Base-by-base conservation (phyloP, 1,139 yeast genomes). In the Suhomyces bokatorum region DNA sequence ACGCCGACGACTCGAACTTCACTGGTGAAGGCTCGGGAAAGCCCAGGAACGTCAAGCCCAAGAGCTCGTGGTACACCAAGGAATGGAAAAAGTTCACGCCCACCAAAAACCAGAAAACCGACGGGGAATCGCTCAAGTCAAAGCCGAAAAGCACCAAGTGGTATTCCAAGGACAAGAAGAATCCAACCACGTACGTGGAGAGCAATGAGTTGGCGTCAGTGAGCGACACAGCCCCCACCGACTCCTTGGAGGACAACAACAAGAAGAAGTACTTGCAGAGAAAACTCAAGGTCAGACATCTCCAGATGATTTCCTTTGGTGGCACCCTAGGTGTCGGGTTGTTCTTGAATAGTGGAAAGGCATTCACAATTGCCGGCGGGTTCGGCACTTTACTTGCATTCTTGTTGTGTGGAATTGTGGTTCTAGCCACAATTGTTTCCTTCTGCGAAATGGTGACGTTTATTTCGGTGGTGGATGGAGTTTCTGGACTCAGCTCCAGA, bases 401-500 rank as follows among this genome's bases (percentile, higher is more conserved):
- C 57, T 49, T 75, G 0, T 65, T 87, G 10, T 78, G 88, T 32
- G 95, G 95, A 0, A 57, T 80, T 1, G 73, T 88, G 13, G 90
- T 87, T 0, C 63, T 84, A 35, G 77, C 85, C 2, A 82, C 95
- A 1, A 79, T 87, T 75, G 67, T 83, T 20, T 81, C 91, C 5
- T 84, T 87, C 59, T 87, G 95, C 49, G 97, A 89, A 64, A 85
- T 89, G 86, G 89, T 87, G 10, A 86, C 96, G 0, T 73, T 88
- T 50, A 80, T 87, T 22, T 95, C 96, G 0, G 79, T 87, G 22
- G 85, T 87, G 20, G 90, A 89, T 41, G 95, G 95, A 6, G 85
- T 84, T 16, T 80, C 87, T 2, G 89, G 89, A 0, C 70, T 87
- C 24, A 80, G 89, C 2, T 80, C 93, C 0, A 69, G 96, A 39